Evolutionary conservation across 371 early-diverging fungal genomes (phyloP), one percentile per base, ranked within the genome.

Genomic region (Mortierella sp.): DNA sequence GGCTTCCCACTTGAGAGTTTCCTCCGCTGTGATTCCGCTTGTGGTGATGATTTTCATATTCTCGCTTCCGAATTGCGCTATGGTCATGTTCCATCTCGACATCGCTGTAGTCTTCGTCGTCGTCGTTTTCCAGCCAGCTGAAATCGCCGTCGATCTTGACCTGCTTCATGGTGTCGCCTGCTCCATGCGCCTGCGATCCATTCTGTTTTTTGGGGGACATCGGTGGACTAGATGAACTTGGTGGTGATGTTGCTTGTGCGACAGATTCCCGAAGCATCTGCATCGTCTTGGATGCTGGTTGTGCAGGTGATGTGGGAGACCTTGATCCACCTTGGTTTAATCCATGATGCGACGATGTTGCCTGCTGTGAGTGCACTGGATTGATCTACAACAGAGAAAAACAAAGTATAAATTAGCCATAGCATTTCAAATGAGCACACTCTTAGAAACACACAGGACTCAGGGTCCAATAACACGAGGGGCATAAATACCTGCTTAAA

Each of bases 291-390:
- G 84, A 84, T 2, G 84, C 63, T 10, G 77, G 79, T 14, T 78
- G 47, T 14, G 54, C 47, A 44, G 84, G 84, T n/a, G 84, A 84
- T 11, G 84, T 65, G 13, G 84, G 84, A n/a, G 84, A 84, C 38
- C 79, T 65, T 16, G 79, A 72, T 34, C 42, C 34, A 2, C 58
- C 24, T 3, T 79, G 76, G 16, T 50, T 73, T 10, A 52, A 42
- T 13, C 31, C 38, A 48, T 57, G 74, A 34, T 63, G 75, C n/a
- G 82, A 82, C 5, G 82, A 38, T 31, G 84, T 73, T 9, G 68
- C 47, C 19, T 55, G 65, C 6, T 38, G 74, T 44, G 80, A 58
- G 21, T 83, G 84, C 1, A 47, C 71, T 0, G 84, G 84, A 31
- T 84, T 84, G 60, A 84, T 76, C 84, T 84, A 70, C 9, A 0